Evolutionary conservation across 805 yeast species (phyloP).

Genomic region (Starmerella gropengiesseri): DNA sequence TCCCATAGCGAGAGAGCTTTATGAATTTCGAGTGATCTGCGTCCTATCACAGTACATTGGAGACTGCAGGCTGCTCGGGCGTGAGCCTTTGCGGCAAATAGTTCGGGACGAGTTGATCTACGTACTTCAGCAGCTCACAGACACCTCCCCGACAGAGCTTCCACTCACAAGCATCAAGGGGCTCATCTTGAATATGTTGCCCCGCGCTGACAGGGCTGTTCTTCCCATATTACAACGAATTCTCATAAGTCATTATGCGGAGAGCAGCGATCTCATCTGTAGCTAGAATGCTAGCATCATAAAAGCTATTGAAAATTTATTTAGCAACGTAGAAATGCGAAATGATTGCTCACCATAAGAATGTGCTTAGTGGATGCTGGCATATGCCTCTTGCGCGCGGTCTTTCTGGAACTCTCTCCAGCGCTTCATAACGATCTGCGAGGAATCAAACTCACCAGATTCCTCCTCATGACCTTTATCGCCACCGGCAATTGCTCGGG

Average conservation of each 20-base stretch:
- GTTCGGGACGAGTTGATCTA: constrained; percentile 49
- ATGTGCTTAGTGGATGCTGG: background rate
- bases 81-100: constrained; percentile 54
- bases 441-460: constrained; percentile 84
- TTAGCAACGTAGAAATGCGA: background rate
- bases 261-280: background rate
- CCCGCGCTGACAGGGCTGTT: constrained; percentile 2
- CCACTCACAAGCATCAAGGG: background rate
- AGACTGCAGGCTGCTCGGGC: constrained; percentile 48
- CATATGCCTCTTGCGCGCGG: constrained; percentile 31
- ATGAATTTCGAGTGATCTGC: constrained; percentile 27
- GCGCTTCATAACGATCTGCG: constrained; percentile 76
- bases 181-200: constrained; percentile 14
- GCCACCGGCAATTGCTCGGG: constrained; percentile 67
- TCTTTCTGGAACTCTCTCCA: constrained; percentile 92
- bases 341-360: background rate
- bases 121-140: constrained; percentile 22
- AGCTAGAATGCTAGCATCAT: background rate
- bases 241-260: background rate
- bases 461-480: constrained; percentile 56
- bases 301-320: background rate
- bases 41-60: constrained; percentile 53
- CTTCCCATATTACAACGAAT: background rate
- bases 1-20: constrained; percentile 5
- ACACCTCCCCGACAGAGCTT: background rate